phyloP scores from a whole-genome alignment of 352 stramenopile species.

The Peronospora farinosa region DNA sequence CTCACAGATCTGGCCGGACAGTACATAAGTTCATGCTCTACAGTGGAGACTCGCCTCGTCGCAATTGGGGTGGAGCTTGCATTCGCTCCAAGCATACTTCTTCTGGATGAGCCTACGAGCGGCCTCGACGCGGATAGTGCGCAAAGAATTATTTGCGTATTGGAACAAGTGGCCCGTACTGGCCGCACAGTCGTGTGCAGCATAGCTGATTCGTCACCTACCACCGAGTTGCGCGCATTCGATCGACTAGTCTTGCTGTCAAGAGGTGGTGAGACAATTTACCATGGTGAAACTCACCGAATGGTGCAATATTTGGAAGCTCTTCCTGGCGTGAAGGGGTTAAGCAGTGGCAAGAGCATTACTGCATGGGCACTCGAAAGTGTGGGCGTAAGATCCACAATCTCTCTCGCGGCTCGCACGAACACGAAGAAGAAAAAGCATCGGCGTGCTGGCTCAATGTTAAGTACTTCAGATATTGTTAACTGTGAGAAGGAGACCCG shows the following conservation, averaged over 20 bases:
- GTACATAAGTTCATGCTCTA: conserved; percentile 10
- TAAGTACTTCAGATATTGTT: conserved; percentile 1
- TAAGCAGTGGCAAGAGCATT: conserved; percentile 15
- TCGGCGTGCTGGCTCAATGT: conserved; percentile 6
- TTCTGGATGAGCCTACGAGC: conserved; percentile 23
- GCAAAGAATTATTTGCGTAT: conserved; percentile 15
- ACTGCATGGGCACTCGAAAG: conserved; percentile 24
- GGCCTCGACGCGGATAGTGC: conserved; percentile 14
- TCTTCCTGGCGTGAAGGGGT: conserved; percentile 19
- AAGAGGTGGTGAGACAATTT: conserved; percentile 20
- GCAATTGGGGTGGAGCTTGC: conserved; percentile 27
- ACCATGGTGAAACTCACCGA: conserved; percentile 16
- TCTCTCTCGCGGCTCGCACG: conserved; percentile 2
- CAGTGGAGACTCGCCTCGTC: conserved; percentile 18
- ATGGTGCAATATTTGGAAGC: conserved; percentile 22
- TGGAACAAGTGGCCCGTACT: conserved; percentile 20
- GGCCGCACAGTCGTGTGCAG: conserved; percentile 25
- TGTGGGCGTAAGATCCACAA: conserved; percentile 5
- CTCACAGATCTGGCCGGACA: conserved; percentile 16
- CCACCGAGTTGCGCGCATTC: conserved; percentile 14
- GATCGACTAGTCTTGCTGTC: conserved; percentile 23
- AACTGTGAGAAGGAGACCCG: conserved; percentile 12
- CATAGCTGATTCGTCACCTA: conserved; percentile 12
- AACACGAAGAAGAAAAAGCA: conserved; percentile 19
- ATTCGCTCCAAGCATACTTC: conserved; percentile 16